Percentiles rank a stretch among this genome's conserved stretches.
Evolutionary conservation across 176 grass and related monocot genomes (phyloP).

Genomic region (Bromus sterilis): DNA sequence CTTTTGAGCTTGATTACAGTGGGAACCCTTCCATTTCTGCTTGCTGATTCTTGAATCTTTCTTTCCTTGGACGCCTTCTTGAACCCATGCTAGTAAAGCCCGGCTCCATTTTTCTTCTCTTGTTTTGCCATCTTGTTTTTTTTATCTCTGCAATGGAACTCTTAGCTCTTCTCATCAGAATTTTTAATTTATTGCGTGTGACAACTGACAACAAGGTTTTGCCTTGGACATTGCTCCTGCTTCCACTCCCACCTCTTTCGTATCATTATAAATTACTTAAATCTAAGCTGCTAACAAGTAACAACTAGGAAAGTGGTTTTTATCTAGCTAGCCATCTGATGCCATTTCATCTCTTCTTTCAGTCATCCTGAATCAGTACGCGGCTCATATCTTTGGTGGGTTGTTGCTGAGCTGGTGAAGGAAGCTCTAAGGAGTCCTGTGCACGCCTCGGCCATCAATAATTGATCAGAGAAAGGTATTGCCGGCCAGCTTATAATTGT

Average conservation of each 20-base stretch:
- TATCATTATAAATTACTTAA: conserved; percentile 30
- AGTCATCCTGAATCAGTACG: conserved; percentile 19
- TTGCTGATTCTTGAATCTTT: conserved; percentile 31
- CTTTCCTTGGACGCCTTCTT: conserved; percentile 4
- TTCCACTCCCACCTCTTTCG: conserved; percentile 22
- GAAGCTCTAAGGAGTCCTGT: background rate
- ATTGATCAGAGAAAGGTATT: conserved; percentile 36
- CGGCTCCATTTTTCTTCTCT: background rate
- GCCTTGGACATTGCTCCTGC: conserved; percentile 33
- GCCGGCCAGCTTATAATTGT: background rate
- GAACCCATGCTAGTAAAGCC: conserved; percentile 20
- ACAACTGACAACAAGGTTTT: conserved; percentile 31
- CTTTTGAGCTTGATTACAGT: conserved; percentile 20
- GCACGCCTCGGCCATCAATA: background rate
- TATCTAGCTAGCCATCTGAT: conserved; percentile 5
- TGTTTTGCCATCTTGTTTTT: background rate
- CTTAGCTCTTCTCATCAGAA: background rate
- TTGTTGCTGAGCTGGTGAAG: conserved; percentile 11
- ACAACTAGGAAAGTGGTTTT: background rate
- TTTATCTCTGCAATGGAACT: background rate
- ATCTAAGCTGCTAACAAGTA: conserved; percentile 14
- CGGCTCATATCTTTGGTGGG: background rate
- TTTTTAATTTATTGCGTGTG: conserved; percentile 29
- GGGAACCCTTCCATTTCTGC: conserved; percentile 13
- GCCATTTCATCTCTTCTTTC: conserved; percentile 27